Conservation (phyloP, 1,284 basidiomycete species). For the Moesziomyces antarcticus region DNA sequence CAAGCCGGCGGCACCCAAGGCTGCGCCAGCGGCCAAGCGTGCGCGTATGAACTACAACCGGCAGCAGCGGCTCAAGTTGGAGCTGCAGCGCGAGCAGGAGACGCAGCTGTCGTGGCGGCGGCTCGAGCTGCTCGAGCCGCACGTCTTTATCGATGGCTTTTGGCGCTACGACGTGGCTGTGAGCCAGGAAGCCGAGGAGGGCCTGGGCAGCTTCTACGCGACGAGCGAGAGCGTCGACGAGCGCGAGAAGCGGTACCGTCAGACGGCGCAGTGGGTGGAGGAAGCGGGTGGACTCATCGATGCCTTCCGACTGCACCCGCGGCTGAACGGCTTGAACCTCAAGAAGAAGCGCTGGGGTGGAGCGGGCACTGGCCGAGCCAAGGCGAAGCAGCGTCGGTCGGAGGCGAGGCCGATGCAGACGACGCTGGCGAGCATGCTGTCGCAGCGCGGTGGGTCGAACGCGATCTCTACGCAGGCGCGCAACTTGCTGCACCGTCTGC, state of each 20-base stretch:
- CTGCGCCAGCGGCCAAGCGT: constrained; percentile 22
- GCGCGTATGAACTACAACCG: constrained; percentile 39
- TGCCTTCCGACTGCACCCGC: constrained; percentile 81
- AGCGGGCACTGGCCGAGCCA: not conserved
- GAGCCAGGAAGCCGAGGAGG: constrained; percentile 31
- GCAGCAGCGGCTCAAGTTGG: constrained; percentile 45
- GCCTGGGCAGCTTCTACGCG: constrained; percentile 15
- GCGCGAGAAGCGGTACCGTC: constrained; percentile 51
- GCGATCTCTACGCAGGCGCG: constrained; percentile 76
- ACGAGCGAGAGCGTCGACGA: constrained; percentile 16
- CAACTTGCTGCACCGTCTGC: constrained; percentile 78
- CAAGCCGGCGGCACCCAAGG: constrained; percentile 3
- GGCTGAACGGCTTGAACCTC: constrained; percentile 28
- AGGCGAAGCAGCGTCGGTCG: constrained; percentile 14
- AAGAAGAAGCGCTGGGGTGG: constrained; percentile 23
- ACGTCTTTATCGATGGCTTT: constrained; percentile 57
- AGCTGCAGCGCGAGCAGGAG: constrained; percentile 62
- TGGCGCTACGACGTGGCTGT: constrained; percentile 59
- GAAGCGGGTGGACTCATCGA: constrained; percentile 87
- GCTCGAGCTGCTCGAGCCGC: constrained; percentile 51
- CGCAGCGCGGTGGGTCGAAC: constrained; percentile 17
- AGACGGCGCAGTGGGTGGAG: constrained; percentile 76
- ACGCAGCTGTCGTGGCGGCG: constrained; percentile 54
- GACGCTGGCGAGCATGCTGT: constrained; percentile 22
- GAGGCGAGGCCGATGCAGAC: not conserved